Base-by-base conservation (phyloP, 2,329 filamentous ascomycete species). In the Calonectria crousiana region DNA sequence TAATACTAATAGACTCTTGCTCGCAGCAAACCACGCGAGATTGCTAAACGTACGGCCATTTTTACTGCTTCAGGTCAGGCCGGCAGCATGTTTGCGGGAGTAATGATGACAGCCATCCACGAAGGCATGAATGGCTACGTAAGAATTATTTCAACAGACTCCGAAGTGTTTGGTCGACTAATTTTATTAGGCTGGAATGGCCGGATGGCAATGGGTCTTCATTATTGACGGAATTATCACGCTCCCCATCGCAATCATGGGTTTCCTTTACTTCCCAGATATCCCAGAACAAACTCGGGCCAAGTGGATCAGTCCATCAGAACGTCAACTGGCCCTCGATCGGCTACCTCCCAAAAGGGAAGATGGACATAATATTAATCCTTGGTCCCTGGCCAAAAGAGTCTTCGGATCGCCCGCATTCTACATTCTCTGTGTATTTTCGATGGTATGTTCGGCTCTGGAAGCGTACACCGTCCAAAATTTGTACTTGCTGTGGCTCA, bases 11-110 rank as follows among this genome's bases (percentile, higher is more conserved):
- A 10, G 10, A 34, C 10, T 34, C 10, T 34, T 34, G 32, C 10
- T 34, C 32, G 32, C 32, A 34, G 32, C 20, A 92, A 80, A 0
- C 85, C 86, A 0, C 83, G 85, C 6, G 91, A 92, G 73, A 87
- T 93, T 0, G 90, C 89, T 0, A 92, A 92, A 73, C 86, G 91
- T 0, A 89, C 87, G 0, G 90, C 89, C 23, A 88, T 92, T 47
- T 92, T 92, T 79, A 91, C 89, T 2, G 87, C 89, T 0, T 89
- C 88, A 5, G 90, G 90, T 0, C 86, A 91, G 2, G 87, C 89
- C 0, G 90, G 90, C 0, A 90, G 87, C 0, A 90, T 92, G 87
- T 91, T 92, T 60, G 87, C 88, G 0, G 90, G 90, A 0, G 90
- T 90, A 73, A 87, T 92, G 75, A 90, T 91, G 79, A 88, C 88